Evolutionary conservation across 2,329 filamentous ascomycete genomes (phyloP), one percentile per base, ranked within the genome.

Genomic region (Nothophoma quercina): DNA sequence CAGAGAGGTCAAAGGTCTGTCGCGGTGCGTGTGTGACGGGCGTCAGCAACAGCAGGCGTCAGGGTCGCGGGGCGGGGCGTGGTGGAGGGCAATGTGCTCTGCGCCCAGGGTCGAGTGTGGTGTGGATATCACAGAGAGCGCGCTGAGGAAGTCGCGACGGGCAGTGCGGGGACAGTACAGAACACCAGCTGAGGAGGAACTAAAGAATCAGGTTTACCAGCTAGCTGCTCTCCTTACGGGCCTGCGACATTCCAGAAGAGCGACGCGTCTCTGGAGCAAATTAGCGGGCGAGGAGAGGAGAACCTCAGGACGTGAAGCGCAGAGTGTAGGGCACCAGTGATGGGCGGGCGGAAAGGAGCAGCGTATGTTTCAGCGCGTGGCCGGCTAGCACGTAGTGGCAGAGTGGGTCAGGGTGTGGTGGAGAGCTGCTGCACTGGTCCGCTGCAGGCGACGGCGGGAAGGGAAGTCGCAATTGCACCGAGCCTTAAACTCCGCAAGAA

Each of bases 221-320:
- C 30, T 45, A 39, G 43, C 50, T n/a, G n/a, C n/a, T n/a, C n/a
- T n/a, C n/a, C n/a, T n/a, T n/a, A n/a, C n/a, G n/a, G 36, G 44
- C 44, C 42, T 59, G 61, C 58, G 59, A 64, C 68, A 70, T 70
- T 67, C 68, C 68, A 67, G 60, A 65, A 53, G 58, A 50, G 51
- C 42, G 52, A 43, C 46, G 50, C 58, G 61, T 53, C 47, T 51
- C 40, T 40, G 49, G 43, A 38, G 44, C 44, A 44, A 44, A 44
- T 49, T 29, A 44, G 44, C 50, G 39, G 51, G 51, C 32, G 34
- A 43, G 26, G 16, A 44, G 51, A 29, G 28, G 39, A 40, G 32
- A 35, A 34, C 50, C 49, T 52, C 38, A 47, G 50, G 44, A 54
- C 44, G 44, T 48, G 44, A 54, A 54, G 44, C 44, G 51, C 40